Conservation (phyloP, 208 protist genomes). For the Porcisia hertigi region DNA sequence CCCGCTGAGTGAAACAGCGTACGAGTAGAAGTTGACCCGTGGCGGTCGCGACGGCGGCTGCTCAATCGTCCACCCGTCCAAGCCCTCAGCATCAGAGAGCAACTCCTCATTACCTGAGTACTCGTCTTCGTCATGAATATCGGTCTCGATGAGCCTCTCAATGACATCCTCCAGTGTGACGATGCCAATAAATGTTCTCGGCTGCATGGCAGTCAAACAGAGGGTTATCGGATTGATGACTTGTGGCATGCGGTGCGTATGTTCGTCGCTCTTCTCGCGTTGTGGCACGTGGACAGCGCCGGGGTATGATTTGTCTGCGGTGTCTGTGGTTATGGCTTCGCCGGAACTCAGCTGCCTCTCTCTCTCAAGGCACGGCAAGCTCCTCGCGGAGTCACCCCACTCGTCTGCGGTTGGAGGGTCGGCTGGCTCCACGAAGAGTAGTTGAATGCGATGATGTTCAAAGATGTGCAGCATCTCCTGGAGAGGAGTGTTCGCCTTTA, state of each 20-base stretch:
- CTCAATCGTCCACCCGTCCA: slow-evolving; percentile 8
- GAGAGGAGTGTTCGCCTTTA: slow-evolving; percentile 43
- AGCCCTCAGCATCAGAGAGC: slow-evolving; percentile 19
- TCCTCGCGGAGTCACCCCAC: neutral
- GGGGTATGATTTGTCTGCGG: neutral
- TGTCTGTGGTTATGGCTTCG: neutral
- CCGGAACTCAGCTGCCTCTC: neutral
- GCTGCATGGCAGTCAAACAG: slow-evolving; percentile 11
- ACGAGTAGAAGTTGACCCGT: slow-evolving; percentile 83
- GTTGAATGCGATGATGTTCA: slow-evolving; percentile 46
- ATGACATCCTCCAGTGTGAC: slow-evolving; percentile 85
- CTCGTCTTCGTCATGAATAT: slow-evolving; percentile 88
- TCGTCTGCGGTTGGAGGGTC: neutral
- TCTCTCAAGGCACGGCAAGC: neutral
- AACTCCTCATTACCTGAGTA: slow-evolving; percentile 19
- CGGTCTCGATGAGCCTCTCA: slow-evolving; percentile 62
- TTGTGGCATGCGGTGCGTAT: neutral
- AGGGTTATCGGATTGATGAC: slow-evolving; percentile 26
- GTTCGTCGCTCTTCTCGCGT: neutral
- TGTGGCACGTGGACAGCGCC: neutral
- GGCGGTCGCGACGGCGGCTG: slow-evolving; percentile 22
- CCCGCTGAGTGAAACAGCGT: slow-evolving; percentile 19
- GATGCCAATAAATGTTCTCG: slow-evolving; percentile 40
- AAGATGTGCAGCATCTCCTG: slow-evolving; percentile 65
- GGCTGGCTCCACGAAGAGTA: slow-evolving; percentile 55